Evolutionary conservation across 345 rosid species (phyloP).

Genomic region (Populus deltoides): DNA sequence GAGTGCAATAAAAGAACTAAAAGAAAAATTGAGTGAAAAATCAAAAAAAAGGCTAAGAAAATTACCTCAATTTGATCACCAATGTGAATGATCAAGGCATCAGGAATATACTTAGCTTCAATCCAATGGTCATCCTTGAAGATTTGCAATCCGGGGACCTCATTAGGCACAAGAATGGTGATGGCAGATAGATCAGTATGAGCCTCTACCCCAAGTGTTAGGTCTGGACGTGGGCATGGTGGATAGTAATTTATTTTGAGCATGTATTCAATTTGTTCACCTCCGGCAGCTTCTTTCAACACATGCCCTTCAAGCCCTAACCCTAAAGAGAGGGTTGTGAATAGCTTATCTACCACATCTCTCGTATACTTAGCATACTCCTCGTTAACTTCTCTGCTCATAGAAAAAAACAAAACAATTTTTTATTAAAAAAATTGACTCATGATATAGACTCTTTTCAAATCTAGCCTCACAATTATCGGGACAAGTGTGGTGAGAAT

Average conservation of each 20-base stretch:
- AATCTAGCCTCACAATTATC: too few relatives aligned
- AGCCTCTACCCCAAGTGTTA: slow-evolving; percentile 70
- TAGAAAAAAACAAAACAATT: background rate
- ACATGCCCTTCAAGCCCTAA: slow-evolving; percentile 50
- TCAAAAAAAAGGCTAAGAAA: background rate
- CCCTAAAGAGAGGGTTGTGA: slow-evolving; percentile 51
- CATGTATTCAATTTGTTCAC: slow-evolving; percentile 56
- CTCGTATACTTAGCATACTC: slow-evolving; percentile 52
- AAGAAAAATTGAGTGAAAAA: background rate
- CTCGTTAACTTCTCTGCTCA: slow-evolving; percentile 63
- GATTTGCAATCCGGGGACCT: slow-evolving; percentile 83
- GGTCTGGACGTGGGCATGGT: slow-evolving; percentile 88
- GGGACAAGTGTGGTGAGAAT: too few relatives aligned
- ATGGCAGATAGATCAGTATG: slow-evolving; percentile 72
- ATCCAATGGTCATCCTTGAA: slow-evolving; percentile 73
- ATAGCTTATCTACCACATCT: slow-evolving; percentile 50
- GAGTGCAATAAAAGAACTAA: background rate
- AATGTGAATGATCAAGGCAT: slow-evolving; percentile 70
- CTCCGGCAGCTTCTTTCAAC: slow-evolving; percentile 59
- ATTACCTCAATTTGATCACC: slow-evolving; percentile 86
- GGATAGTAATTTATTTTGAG: slow-evolving; percentile 85
- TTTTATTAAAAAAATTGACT: too few relatives aligned
- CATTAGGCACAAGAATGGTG: slow-evolving; percentile 79
- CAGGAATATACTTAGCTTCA: slow-evolving; percentile 66
- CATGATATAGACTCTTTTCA: too few relatives aligned